Evolutionary conservation across 2,329 filamentous ascomycete species (phyloP), one percentile per base, ranked within the genome.

Genomic region (Sphaceloma murrayae): DNA sequence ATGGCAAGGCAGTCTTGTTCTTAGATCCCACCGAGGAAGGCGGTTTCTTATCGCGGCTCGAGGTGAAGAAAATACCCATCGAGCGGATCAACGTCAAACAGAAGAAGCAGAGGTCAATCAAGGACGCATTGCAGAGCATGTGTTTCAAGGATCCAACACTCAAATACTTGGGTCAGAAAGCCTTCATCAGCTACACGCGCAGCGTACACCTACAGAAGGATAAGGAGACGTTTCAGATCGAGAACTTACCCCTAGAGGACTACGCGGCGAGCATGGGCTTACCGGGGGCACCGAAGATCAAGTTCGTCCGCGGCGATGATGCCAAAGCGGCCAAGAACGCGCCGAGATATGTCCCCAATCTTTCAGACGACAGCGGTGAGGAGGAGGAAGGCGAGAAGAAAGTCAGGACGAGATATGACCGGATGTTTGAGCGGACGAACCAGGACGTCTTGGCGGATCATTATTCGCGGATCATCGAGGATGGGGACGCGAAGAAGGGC

Each of bases 341-440:
- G 1, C 78, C 86, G 6, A 75, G 87, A 47, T 27, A 34, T 17
- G 48, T 55, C 32, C 75, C 74, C 30, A 69, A 73, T 40, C 64
- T 85, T 34, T 65, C 64, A 7, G 66, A 68, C 9, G 79, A 75
- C 10, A 69, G 70, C 27, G 72, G 72, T 9, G 68, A 62, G 4
- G 69, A 76, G 45, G 70, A 77, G n/a, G 69, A 72, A 18, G 72
- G 71, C 11, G 63, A 57, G 2, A 59, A 56, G 18, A 67, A 67
- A 46, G 85, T 94, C 13, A 77, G 87, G 49, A 98, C 93, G 22
- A 96, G 94, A 63, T 93, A 94, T 61, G 87, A 98, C 63, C 82
- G 86, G 54, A 96, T 98, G 91, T 95, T 96, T 63, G 89, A 95
- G 68, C 75, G 91, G 49, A 84, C 82, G 54, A 98, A 98, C 64